A percentile compares a stretch with the other conserved stretches of the same genome.
Evolutionary conservation across 345 rosid genomes (phyloP).

Genomic region (Nasturtium officinale): DNA sequence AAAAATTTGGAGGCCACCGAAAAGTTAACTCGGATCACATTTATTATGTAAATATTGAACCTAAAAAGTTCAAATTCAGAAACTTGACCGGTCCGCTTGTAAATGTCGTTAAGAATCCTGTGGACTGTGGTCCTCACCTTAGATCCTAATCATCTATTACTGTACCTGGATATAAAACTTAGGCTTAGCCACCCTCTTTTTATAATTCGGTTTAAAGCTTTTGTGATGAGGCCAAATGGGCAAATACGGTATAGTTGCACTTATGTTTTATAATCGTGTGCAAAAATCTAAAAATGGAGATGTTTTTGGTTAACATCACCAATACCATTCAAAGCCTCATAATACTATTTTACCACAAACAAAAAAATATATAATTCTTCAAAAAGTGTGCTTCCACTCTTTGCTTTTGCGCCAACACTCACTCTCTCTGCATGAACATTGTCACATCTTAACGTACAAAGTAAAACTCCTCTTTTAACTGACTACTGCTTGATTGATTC

Average conservation of each 20-base stretch:
- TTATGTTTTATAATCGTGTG: neutral
- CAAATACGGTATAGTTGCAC: neutral
- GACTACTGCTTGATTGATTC: neutral
- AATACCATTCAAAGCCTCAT: constrained; percentile 28
- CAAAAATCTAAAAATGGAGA: constrained; percentile 10
- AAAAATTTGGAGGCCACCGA: too few species aligned
- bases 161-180: neutral
- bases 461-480: neutral
- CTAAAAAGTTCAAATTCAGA: neutral
- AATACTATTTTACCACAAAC: constrained; percentile 10
- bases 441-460: constrained; percentile 3
- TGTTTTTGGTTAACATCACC: constrained; percentile 31
- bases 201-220: neutral
- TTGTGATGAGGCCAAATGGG: neutral
- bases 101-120: neutral
- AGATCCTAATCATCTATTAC: neutral
- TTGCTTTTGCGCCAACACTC: constrained; percentile 16
- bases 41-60: neutral
- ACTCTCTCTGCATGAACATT: constrained; percentile 37
- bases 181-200: neutral
- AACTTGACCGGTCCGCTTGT: neutral
- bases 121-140: neutral
- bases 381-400: constrained; percentile 32
- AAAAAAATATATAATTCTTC: constrained; percentile 17
- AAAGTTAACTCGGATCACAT: neutral